Evolutionary conservation across 208 protist species (phyloP).

Genomic region (Leishmania arabica): DNA sequence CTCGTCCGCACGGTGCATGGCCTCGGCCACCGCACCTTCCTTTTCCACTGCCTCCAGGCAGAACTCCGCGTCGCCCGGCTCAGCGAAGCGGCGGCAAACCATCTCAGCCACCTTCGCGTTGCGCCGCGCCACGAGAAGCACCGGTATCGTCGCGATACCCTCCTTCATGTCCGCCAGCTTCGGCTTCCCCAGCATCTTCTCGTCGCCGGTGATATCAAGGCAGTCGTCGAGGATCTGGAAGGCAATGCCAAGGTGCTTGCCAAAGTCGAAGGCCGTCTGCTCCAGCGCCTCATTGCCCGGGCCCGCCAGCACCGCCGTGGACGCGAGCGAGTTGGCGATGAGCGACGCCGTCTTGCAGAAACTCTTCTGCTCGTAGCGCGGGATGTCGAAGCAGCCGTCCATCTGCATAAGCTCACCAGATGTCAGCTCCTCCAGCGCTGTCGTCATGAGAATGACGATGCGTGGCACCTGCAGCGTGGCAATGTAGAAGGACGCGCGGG

Average conservation of each 20-base stretch:
- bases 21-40: constrained; percentile 54
- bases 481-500: constrained; percentile 89
- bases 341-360: constrained; percentile 96
- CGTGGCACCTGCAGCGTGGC: constrained; percentile 84
- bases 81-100: constrained; percentile 61
- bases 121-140: constrained; percentile 68
- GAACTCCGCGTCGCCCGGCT: constrained; percentile 41
- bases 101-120: constrained; percentile 51
- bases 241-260: constrained; percentile 93
- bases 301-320: constrained; percentile 85
- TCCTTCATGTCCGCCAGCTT: constrained; percentile 82
- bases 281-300: constrained; percentile 51
- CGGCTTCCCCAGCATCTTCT: constrained; percentile 77
- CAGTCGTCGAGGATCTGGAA: constrained; percentile 96
- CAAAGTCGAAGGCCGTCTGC: constrained; percentile 74
- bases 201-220: constrained; percentile 90
- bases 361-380: constrained; percentile 89
- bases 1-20: constrained; percentile 61
- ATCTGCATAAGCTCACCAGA: constrained; percentile 96
- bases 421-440: constrained; percentile 91
- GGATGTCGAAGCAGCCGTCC: constrained; percentile 81
- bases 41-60: constrained; percentile 59
- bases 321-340: constrained; percentile 92
- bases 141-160: constrained; percentile 81
- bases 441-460: constrained; percentile 93